These are phyloP conservation scores for Penicillium coffeae DNA, from an alignment of 495 filamentous ascomycete genomes.

Conservation along the genomic window DNA sequence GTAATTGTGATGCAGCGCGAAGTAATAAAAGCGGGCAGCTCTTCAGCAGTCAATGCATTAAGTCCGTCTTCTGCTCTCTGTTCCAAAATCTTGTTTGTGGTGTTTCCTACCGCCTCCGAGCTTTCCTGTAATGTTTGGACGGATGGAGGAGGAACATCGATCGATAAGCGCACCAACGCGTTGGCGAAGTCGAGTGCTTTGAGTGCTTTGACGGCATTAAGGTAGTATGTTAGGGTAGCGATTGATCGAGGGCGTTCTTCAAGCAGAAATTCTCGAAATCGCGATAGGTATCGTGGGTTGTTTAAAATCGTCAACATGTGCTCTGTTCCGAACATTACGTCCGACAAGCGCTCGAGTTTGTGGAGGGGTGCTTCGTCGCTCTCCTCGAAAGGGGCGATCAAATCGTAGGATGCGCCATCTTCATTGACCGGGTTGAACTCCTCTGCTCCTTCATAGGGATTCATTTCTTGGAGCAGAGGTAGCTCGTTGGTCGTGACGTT, in stretches of 20 bases:
- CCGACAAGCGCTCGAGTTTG: conserved; percentile 55
- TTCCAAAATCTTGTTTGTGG: conserved; percentile 52
- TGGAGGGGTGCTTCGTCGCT: conserved; percentile 27
- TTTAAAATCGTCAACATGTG: conserved; percentile 59
- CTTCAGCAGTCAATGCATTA: conserved; percentile 56
- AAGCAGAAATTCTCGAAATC: conserved; percentile 64
- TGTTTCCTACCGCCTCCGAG: conserved; percentile 39
- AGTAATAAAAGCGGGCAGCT: conserved; percentile 68
- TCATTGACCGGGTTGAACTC: conserved; percentile 27
- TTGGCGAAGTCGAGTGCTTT: conserved; percentile 70
- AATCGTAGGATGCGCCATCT: conserved; percentile 29
- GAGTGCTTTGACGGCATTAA: conserved; percentile 62
- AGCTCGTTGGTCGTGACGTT: conserved; percentile 16
- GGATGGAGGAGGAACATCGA: conserved; percentile 32
- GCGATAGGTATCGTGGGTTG: conserved; percentile 61
- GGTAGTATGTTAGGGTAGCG: conserved; percentile 60
- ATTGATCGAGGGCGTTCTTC: conserved; percentile 69
- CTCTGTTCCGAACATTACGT: conserved; percentile 60
- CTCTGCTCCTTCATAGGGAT: conserved; percentile 21
- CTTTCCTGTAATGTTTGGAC: conserved; percentile 42
- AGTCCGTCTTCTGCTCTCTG: conserved; percentile 57
- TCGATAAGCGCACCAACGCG: conserved; percentile 46
- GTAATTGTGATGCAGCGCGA: conserved; percentile 33
- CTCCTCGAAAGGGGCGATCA: conserved; percentile 24
- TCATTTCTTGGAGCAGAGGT: conserved; percentile 24